Evolutionary conservation across 2,329 filamentous ascomycete species (phyloP).

Genomic region (Ustilaginoidea virens): DNA sequence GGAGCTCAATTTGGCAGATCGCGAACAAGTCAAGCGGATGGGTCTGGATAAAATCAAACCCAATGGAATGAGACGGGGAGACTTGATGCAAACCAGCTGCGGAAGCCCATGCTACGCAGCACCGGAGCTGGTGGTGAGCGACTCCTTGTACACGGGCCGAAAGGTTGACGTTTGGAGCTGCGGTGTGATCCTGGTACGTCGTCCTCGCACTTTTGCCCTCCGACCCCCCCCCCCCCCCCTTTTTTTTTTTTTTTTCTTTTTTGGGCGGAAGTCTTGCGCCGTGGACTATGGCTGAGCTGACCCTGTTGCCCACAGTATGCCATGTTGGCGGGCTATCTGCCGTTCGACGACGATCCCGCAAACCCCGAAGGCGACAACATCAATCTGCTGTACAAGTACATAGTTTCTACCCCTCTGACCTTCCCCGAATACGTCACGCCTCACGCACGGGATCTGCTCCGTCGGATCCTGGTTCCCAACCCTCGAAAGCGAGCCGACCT

Average conservation of each 20-base stretch:
- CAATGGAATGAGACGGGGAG: conserved; percentile 68
- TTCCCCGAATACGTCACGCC: conserved; percentile 98
- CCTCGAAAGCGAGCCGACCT: conserved; percentile 88
- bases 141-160: conserved; percentile 89
- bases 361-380: conserved; percentile 99
- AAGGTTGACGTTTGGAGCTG: conserved; percentile 99
- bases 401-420: conserved; percentile 88
- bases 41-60: conserved; percentile 67
- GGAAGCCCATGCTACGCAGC: conserved; percentile 96
- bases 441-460: conserved; percentile 81
- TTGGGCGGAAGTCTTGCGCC: not conserved
- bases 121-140: conserved; percentile 90
- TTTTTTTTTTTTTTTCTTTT: not conserved
- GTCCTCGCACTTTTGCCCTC: not conserved
- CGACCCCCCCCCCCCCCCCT: no score
- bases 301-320: conserved; percentile 58
- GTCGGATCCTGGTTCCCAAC: conserved; percentile 88
- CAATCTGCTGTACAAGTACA: conserved; percentile 98
- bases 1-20: conserved; percentile 72
- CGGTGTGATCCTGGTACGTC: conserved; percentile 85
- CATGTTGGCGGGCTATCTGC: conserved; percentile 94
- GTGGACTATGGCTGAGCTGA: no score
- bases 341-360: conserved; percentile 94
- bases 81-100: conserved; percentile 98
- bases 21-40: conserved; percentile 73